Evolutionary conservation across 1,284 basidiomycete genomes (phyloP).

Genomic region (Ceratobasidium sp.): DNA sequence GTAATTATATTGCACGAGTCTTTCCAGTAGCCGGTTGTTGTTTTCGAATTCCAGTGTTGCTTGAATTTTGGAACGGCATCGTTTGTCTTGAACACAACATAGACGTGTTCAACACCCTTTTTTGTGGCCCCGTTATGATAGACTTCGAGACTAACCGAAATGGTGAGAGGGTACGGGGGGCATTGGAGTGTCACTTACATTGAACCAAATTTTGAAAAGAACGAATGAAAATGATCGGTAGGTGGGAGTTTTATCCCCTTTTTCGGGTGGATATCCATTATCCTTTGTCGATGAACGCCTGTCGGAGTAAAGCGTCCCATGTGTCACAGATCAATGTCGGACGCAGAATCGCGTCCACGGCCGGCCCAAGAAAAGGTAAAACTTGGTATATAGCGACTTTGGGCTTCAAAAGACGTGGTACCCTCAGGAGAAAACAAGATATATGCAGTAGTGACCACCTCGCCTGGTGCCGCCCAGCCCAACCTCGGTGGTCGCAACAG

Average conservation of each 20-base stretch:
- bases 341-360: background rate
- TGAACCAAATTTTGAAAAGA: conserved; percentile 35
- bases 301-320: conserved; percentile 4
- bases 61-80: conserved; percentile 23
- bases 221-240: conserved; percentile 11
- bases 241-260: conserved; percentile 21
- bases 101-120: background rate
- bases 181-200: conserved; percentile 8
- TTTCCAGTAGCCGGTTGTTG: conserved; percentile 12
- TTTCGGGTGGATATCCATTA: conserved; percentile 26
- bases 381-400: background rate
- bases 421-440: background rate
- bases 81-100: conserved; percentile 19
- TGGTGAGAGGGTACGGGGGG: background rate
- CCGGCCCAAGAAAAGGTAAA: background rate
- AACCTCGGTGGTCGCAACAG: background rate
- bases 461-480: conserved; percentile 8
- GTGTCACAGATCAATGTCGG: background rate
- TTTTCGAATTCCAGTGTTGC: conserved; percentile 14
- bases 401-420: background rate
- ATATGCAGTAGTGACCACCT: background rate
- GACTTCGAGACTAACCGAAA: background rate
- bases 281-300: background rate
- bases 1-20: conserved; percentile 9
- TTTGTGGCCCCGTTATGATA: conserved; percentile 1